Evolutionary conservation across 331 rosid species (phyloP).

Genomic region (Arachis monticola): DNA sequence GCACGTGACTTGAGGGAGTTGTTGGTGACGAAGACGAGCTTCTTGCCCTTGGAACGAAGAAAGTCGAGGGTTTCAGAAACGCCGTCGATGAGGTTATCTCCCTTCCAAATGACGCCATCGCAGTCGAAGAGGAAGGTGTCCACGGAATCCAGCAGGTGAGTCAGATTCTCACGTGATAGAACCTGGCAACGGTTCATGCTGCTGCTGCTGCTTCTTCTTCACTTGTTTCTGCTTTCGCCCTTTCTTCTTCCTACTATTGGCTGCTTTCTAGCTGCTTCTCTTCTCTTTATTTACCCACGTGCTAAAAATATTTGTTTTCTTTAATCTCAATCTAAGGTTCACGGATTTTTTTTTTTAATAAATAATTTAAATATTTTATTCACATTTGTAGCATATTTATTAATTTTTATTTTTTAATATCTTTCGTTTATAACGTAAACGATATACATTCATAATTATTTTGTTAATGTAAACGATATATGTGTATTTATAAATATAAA

Average conservation of each 20-base stretch:
- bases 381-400: too few species aligned
- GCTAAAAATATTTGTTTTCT: too few species aligned
- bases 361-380: too few species aligned
- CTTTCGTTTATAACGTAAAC: too few species aligned
- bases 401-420: too few species aligned
- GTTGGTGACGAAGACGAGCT: conserved; percentile 85
- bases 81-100: conserved; percentile 73
- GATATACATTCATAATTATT: too few species aligned
- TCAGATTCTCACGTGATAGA: conserved; percentile 55
- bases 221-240: neutral
- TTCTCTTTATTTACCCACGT: too few species aligned
- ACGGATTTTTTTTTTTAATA: too few species aligned
- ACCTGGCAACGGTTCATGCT: conserved; percentile 29
- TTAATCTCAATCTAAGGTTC: too few species aligned
- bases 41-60: conserved; percentile 91
- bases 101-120: conserved; percentile 99
- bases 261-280: neutral
- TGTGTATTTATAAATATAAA: too few species aligned
- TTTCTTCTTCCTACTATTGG: neutral
- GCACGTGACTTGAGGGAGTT: conserved; percentile 76
- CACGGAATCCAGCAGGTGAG: conserved; percentile 61
- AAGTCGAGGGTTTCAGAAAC: conserved; percentile 65
- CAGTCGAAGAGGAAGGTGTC: conserved; percentile 92
- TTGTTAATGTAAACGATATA: too few species aligned
- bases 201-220: neutral